Conservation (phyloP, 2,329 filamentous ascomycete species). For the Arthrobotrys megalospora region DNA sequence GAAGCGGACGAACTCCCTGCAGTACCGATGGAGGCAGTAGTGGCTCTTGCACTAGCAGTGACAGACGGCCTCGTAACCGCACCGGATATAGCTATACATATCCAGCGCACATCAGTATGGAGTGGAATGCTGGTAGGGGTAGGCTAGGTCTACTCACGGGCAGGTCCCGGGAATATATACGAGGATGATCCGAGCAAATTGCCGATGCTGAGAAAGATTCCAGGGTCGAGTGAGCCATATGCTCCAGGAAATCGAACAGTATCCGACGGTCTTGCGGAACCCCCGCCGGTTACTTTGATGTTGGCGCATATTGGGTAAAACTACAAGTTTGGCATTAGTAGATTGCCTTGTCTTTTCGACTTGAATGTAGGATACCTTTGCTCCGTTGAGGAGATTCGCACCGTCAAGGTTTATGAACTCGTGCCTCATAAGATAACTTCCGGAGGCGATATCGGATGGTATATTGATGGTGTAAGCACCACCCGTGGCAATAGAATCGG, state of each 20-base stretch:
- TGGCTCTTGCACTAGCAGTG: not conserved
- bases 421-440: conserved; percentile 45
- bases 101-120: too few relatives aligned
- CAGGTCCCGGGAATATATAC: conserved; percentile 39
- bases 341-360: too few relatives aligned
- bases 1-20: not conserved
- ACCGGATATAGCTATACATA: conserved; percentile 14
- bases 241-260: conserved; percentile 46
- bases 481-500: conserved; percentile 14
- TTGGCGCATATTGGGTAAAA: conserved; percentile 51
- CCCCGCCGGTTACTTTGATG: conserved; percentile 18
- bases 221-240: conserved; percentile 34
- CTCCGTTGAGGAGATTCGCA: conserved; percentile 28
- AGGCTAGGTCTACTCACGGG: conserved; percentile 27
- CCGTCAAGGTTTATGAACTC: conserved; percentile 41
- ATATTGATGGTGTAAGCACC: conserved; percentile 34
- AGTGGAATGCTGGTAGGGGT: too few relatives aligned
- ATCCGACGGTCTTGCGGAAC: conserved; percentile 14
- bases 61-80: not conserved
- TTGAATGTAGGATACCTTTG: conserved; percentile 10
- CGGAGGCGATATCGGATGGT: conserved; percentile 25
- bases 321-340: not conserved
- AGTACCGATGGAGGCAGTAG: not conserved
- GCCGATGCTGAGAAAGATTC: conserved; percentile 35
- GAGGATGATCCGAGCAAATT: not conserved